Evolutionary conservation across 345 rosid species (phyloP), one percentile per base, ranked within the genome.

Genomic region (Litchi chinensis): DNA sequence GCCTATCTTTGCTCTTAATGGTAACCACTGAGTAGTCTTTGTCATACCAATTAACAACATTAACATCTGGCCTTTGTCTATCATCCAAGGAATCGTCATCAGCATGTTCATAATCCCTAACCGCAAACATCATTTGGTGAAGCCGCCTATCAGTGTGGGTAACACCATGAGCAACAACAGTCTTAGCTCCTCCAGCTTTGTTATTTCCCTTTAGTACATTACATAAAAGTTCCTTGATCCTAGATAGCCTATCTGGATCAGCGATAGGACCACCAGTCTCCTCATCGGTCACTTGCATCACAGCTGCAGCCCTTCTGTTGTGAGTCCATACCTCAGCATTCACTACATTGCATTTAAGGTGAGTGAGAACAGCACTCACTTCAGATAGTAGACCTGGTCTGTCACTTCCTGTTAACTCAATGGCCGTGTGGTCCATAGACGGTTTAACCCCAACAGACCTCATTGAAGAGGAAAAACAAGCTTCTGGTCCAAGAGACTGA

Each of bases 81-180:
- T 88, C 91, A 79, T 88, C 92, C 81, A 82, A 85, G 44, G 66
- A 80, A 1, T 88, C 90, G 37, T 83, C 87, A 41, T 81, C 84
- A 3, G 68, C 68, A 57, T 91, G 87, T 64, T 91, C 94, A 68
- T 93, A 96, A 86, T 96, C 99, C 88, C 99, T 89, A 76, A 91
- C 97, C 22, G 93, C 99, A 87, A 93, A 91, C 97, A 96, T 91
- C 98, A 96, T 89, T 83, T 96, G 98, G 91, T 96, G 99, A 80
- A 96, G 95, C 85, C 99, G 89, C 79, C 99, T 87, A 22, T 92
- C 97, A 0, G 90, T 89, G 78, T 93, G 99, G 15, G 91, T 90
- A 40, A 76, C 84, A 10, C 88, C 93, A 11, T 85, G 87, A 66
- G 95, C 88, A 50, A 94, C 91, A 40, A 76, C 89, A 2, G 94